Percentiles rank a stretch among this genome's conserved stretches.
Evolutionary conservation across 2,329 filamentous ascomycete species (phyloP).

Genomic region (Ophiostoma sp.): DNA sequence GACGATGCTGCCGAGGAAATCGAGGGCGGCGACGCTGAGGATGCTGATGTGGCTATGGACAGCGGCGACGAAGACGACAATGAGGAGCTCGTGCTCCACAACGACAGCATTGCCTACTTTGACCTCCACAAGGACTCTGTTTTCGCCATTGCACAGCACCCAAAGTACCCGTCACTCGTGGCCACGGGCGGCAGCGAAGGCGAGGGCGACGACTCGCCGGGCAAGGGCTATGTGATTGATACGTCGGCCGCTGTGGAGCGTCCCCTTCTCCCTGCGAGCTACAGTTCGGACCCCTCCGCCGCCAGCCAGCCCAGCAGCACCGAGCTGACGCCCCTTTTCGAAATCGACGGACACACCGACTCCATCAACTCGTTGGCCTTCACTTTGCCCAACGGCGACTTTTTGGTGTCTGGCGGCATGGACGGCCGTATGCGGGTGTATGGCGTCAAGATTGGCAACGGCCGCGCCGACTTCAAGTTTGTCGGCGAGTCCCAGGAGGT

Average conservation of each 20-base stretch:
- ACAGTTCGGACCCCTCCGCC: constrained; percentile 63
- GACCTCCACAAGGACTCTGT: constrained; percentile 87
- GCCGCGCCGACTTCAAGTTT: constrained; percentile 50
- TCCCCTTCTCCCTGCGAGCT: constrained; percentile 75
- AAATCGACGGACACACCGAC: constrained; percentile 87
- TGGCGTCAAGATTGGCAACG: constrained; percentile 52
- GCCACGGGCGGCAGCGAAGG: constrained; percentile 79
- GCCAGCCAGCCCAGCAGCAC: constrained; percentile 50
- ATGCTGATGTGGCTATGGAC: constrained; percentile 47
- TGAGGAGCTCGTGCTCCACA: constrained; percentile 76
- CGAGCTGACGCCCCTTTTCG: constrained; percentile 65
- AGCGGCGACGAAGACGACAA: constrained; percentile 34
- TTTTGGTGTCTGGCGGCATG: constrained; percentile 80
- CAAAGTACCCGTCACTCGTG: constrained; percentile 71
- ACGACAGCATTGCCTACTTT: constrained; percentile 92
- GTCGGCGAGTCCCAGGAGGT: constrained; percentile 83
- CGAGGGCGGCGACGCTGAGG: constrained; percentile 60
- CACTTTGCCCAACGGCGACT: constrained; percentile 79
- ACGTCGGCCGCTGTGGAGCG: constrained; percentile 61
- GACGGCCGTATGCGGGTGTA: constrained; percentile 80
- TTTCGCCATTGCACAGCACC: constrained; percentile 94
- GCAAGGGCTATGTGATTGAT: constrained; percentile 85
- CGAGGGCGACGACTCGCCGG: constrained; percentile 60
- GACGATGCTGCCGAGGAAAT: constrained; percentile 80
- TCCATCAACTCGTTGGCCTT: constrained; percentile 86